Evolutionary conservation across 805 yeast genomes (phyloP).

Genomic region (Allodekkera sacchari): DNA sequence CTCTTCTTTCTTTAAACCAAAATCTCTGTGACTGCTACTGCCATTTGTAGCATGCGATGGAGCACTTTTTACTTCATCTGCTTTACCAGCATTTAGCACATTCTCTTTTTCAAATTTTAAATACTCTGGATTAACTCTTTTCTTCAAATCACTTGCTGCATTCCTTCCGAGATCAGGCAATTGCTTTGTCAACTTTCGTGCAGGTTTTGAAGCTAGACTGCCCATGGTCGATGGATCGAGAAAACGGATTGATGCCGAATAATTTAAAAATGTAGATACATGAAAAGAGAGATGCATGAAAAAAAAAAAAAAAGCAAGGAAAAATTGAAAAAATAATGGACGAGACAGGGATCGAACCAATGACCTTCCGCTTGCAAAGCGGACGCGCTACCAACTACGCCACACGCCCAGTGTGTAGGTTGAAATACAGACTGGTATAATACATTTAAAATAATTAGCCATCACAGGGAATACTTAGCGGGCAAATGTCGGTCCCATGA

Average conservation of each 20-base stretch:
- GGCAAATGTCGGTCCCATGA: too few species aligned
- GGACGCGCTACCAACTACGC: constrained; percentile 80
- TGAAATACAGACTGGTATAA: too few species aligned
- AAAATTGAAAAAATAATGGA: constrained; percentile 30
- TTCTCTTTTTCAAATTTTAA: constrained; percentile 2
- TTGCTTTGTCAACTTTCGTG: constrained; percentile 9
- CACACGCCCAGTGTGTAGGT: constrained; percentile 47
- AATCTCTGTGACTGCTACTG: too few species aligned
- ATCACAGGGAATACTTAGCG: too few species aligned
- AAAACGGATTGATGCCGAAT: neutral
- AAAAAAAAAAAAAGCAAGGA: constrained; percentile 4
- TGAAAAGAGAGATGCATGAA: neutral
- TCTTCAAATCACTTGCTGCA: constrained; percentile 8
- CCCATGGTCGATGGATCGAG: constrained; percentile 14
- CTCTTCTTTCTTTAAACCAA: constrained; percentile 1
- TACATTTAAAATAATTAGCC: too few species aligned
- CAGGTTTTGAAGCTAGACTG: constrained; percentile 15
- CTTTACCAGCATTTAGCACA: too few species aligned
- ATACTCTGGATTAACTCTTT: constrained; percentile 6
- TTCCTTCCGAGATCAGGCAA: constrained; percentile 4
- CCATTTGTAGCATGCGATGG: too few species aligned
- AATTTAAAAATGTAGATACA: neutral
- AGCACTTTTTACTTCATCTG: too few species aligned
- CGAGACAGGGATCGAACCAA: constrained; percentile 74
- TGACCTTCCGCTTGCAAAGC: constrained; percentile 76